Evolutionary conservation across 306 rosid genomes (phyloP).

Genomic region (Rubus idaeus): DNA sequence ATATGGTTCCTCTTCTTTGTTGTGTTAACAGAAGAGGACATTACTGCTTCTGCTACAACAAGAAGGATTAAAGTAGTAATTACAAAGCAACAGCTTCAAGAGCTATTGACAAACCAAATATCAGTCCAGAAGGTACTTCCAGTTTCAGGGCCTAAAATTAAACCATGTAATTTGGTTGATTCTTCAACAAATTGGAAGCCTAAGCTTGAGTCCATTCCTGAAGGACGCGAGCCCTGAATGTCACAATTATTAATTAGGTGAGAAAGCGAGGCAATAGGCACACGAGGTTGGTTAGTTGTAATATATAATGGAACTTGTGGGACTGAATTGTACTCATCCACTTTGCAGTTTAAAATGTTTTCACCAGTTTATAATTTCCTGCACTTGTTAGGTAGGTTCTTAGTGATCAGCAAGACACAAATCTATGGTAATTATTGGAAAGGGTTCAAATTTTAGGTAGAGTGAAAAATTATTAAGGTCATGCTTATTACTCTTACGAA

Average conservation of each 20-base stretch:
- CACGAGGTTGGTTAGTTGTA: not conserved
- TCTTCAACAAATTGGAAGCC: constrained; percentile 36
- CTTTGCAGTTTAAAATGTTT: not conserved
- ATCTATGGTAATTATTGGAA: not conserved
- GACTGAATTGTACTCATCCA: not conserved
- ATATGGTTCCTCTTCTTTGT: constrained; percentile 40
- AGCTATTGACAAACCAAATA: constrained; percentile 50
- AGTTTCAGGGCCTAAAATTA: constrained; percentile 29
- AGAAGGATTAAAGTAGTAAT: constrained; percentile 64
- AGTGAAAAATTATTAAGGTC: not conserved
- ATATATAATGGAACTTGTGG: not conserved
- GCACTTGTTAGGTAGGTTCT: constrained; percentile 13
- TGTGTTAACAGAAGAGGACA: constrained; percentile 15
- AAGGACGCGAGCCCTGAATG: constrained; percentile 42
- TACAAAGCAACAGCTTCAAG: constrained; percentile 62
- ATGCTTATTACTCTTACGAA: not conserved
- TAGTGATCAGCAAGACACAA: constrained; percentile 4
- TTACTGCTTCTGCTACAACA: not conserved
- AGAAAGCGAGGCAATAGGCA: not conserved
- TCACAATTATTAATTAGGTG: not conserved
- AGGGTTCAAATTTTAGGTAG: not conserved
- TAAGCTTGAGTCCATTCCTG: constrained; percentile 61
- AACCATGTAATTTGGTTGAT: not conserved
- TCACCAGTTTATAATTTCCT: not conserved
- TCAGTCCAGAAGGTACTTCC: constrained; percentile 48